Evolutionary conservation across 2,329 filamentous ascomycete genomes (phyloP), one percentile per base, ranked within the genome.

Genomic region (Epichloe baconii): DNA sequence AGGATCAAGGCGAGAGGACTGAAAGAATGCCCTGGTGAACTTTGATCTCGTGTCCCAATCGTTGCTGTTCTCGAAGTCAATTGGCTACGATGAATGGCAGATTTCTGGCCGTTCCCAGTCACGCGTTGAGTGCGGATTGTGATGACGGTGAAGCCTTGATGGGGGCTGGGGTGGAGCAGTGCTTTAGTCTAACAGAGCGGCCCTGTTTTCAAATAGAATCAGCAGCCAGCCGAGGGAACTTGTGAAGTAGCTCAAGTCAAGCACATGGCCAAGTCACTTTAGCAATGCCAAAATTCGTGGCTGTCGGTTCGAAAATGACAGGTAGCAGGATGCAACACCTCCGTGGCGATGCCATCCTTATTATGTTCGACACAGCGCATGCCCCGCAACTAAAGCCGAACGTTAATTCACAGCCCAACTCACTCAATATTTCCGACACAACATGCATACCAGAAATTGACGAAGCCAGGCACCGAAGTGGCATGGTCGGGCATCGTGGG

Each of bases 291-390:
- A 14, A 5, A 3, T 5, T n/a, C 38, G n/a, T 26, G n/a, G 15
- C 44, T 21, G 38, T 43, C 31, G 15, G n/a, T 35, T 11, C 7
- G 21, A 17, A 38, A 45, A 26, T 31, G 38, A 52, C 41, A 31
- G 8, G 41, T 47, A 19, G 21, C 26, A 49, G 40, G 21, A 31
- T 48, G 34, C 45, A 40, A 21, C 19, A 36, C 15, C 43, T 35
- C 34, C n/a, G 19, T 7, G 37, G 43, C 26, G 15, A 49, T 43
- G 37, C 35, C 17, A 36, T 49, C 47, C 46, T 47, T 49, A 52
- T 47, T 47, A 52, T 49, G 42, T 52, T 49, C n/a, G 17, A 21
- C 41, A 45, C 50, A 38, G 19, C 35, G 40, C 23, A 19, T 35
- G 14, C 17, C 35, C 11, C 6, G n/a, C 8, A 19, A 35, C 37